These are phyloP conservation scores for Arachnomyces sp. DNA, from an alignment of 2,329 filamentous ascomycete species.

Conservation along the genomic window DNA sequence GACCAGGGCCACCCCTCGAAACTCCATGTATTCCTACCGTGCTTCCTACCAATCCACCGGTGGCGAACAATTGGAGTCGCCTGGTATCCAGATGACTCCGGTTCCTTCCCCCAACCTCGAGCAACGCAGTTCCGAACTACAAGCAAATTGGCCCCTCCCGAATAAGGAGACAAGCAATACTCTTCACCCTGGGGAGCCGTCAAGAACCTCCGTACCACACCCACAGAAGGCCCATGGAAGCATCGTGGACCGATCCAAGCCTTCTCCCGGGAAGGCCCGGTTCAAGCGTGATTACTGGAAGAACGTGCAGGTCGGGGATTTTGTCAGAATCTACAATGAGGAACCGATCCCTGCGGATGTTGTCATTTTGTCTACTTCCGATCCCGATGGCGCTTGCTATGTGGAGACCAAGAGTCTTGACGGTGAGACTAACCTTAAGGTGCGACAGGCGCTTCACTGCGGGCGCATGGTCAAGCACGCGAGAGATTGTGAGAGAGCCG, in stretches of 20 bases:
- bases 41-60: constrained; percentile 45
- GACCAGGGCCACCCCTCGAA: constrained; percentile 43
- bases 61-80: constrained; percentile 34
- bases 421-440: constrained; percentile 94
- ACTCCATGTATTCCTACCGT: constrained; percentile 48
- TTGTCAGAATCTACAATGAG: constrained; percentile 91
- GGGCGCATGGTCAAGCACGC: constrained; percentile 78
- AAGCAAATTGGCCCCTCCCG: constrained; percentile 32
- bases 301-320: constrained; percentile 88
- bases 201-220: constrained; percentile 10
- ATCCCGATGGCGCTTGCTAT: constrained; percentile 89
- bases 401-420: constrained; percentile 98
- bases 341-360: constrained; percentile 93
- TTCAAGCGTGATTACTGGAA: constrained; percentile 97
- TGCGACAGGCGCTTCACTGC: constrained; percentile 81
- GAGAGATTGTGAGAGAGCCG: constrained; percentile 78
- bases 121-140: constrained; percentile 29
- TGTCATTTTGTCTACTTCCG: constrained; percentile 85
- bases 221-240: constrained; percentile 52
- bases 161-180: constrained; percentile 23
- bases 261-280: constrained; percentile 60
- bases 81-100: constrained; percentile 91
- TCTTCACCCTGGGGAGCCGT: constrained; percentile 18
- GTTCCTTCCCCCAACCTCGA: constrained; percentile 71
- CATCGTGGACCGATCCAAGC: constrained; percentile 63